A percentile compares a stretch with the other conserved stretches of the same genome.
These are phyloP conservation scores for Spergularia marina DNA, from an alignment of 148 eudicot species.

Conservation along the genomic window DNA sequence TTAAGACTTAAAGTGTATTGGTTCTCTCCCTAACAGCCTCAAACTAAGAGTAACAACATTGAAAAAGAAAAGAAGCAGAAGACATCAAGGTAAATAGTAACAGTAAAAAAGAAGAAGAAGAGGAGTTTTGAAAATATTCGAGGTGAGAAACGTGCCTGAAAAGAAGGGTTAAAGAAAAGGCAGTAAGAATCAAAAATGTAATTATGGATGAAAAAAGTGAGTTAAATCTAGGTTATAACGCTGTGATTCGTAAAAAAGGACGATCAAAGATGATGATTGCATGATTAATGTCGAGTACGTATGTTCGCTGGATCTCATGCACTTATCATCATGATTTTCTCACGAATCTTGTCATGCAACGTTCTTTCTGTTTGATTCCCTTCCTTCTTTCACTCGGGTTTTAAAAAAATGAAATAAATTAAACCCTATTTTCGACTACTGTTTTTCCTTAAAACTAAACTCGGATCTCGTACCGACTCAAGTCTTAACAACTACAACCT, in stretches of 20 bases:
- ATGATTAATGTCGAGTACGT: slow-evolving; percentile 28
- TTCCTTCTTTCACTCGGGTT: no score
- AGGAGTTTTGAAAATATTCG: slow-evolving; percentile 5
- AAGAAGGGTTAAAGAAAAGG: slow-evolving; percentile 18
- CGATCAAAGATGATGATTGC: slow-evolving; percentile 27
- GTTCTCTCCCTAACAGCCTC: no score
- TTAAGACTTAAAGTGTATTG: no score
- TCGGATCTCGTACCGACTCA: no score
- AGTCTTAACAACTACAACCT: no score
- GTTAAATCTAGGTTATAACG: slow-evolving; percentile 7
- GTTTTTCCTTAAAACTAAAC: no score
- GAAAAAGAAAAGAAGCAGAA: no score
- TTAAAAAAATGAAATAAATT: no score
- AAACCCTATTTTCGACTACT: no score
- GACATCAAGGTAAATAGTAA: neutral
- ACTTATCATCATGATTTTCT: slow-evolving; percentile 26
- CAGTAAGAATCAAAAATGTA: slow-evolving; percentile 12
- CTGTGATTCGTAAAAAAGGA: slow-evolving; percentile 17
- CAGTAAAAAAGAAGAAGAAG: neutral
- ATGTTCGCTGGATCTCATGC: slow-evolving; percentile 31
- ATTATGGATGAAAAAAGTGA: slow-evolving; percentile 1
- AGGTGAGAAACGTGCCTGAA: slow-evolving; percentile 9
- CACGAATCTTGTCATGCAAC: slow-evolving; percentile 25
- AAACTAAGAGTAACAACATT: no score
- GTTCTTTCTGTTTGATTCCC: slow-evolving; percentile 7